phyloP scores from a whole-genome alignment of 1,284 basidiomycete genomes.

The Leccinum pseudoinsigne region DNA sequence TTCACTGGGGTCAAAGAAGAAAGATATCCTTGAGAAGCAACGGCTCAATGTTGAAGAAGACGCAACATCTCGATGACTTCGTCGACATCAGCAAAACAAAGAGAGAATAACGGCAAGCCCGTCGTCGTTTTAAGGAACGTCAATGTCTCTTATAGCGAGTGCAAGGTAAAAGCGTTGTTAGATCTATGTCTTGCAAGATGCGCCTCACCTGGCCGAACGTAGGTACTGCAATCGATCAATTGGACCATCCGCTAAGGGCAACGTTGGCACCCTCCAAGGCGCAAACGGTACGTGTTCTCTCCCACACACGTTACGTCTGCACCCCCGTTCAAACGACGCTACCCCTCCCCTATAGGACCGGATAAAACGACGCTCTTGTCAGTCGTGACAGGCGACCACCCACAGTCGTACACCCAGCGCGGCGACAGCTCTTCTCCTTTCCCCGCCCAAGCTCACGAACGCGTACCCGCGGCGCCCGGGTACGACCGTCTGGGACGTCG shows the following conservation, averaged over 20 bases:
- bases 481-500: conserved; percentile 74
- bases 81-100: neutral
- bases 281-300: conserved; percentile 62
- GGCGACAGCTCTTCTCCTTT: conserved; percentile 58
- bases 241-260: conserved; percentile 84
- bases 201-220: conserved; percentile 2
- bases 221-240: conserved; percentile 74
- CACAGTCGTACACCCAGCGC: conserved; percentile 82
- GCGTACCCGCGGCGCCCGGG: conserved; percentile 81
- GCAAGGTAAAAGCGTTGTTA: conserved; percentile 46
- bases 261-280: conserved; percentile 84
- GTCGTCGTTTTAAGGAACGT: conserved; percentile 57
- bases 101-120: conserved; percentile 20
- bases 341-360: conserved; percentile 55
- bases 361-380: conserved; percentile 97
- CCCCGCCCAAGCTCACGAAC: conserved; percentile 85
- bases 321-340: neutral
- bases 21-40: conserved; percentile 31
- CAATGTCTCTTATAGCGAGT: conserved; percentile 70
- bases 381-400: conserved; percentile 91
- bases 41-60: conserved; percentile 9
- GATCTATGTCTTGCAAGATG: neutral
- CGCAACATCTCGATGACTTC: neutral
- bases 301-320: neutral
- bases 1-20: conserved; percentile 47